Evolutionary conservation across 257 asterid species (phyloP), one percentile per base, ranked within the genome.

Genomic region (Euphrasia confusa): DNA sequence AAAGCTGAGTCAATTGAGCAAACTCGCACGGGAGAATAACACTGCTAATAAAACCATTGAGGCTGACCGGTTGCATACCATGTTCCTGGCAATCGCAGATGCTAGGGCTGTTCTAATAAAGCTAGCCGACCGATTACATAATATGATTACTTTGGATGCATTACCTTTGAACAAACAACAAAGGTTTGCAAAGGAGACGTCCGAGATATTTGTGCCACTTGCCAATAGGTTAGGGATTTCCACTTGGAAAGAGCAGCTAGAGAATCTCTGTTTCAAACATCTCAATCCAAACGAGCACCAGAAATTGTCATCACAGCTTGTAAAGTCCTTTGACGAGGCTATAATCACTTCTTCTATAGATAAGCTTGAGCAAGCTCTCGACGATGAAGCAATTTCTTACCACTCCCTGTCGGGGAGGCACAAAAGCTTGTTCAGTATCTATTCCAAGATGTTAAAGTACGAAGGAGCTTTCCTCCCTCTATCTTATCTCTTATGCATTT

Each of bases 71-170:
- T 45, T 92, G 71, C 99, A 89, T 54, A 92, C 97, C 18, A 92
- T 92, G 96, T 89, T 86, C 80, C 96, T 92, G 44, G 99, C 96
- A n/a, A 92, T 92, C 96, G 75, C 96, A 37, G 99, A 92, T 79
- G 95, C 96, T 10, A 79, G 99, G 69, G 97, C 96, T 45, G 97
- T 92, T 70, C 86, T 92, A 21, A 80, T 92, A 45, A 92, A 92
- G 77, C 80, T 92, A 61, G 99, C 97, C 35, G 99, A 92, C 70
- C 77, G 99, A n/a, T 77, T 92, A 76, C 99, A 92, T 77, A 92
- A 89, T 68, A 92, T 92, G 97, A 62, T 72, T 86, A 92, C 99
- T 21, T 70, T 92, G 83, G 94, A 89, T 58, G 89, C 94, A 0
- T 64, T 89, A 68, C 94, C 96, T 40, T 62, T 77, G 35, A 62